Percentiles rank a stretch among this genome's conserved stretches.
phyloP scores from a whole-genome alignment of 768 basidiomycete species.

The Tricholoma matsutake region DNA sequence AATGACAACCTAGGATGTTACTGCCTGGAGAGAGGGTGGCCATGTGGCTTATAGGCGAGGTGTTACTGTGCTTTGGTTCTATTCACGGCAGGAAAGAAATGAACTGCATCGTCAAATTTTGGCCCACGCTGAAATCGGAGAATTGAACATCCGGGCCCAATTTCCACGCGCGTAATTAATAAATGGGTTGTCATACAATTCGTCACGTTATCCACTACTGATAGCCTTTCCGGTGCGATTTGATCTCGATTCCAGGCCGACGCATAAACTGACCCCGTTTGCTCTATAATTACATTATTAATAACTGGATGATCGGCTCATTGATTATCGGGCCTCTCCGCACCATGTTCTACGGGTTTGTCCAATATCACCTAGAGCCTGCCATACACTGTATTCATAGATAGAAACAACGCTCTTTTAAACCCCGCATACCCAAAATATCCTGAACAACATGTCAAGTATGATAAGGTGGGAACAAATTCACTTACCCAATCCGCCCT shows the following conservation, averaged over 20 bases:
- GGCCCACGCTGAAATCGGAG: conserved; percentile 46
- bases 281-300: background rate
- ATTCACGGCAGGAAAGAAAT: conserved; percentile 52
- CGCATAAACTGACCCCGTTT: no score
- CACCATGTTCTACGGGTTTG: background rate
- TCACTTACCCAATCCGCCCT: conserved; percentile 78
- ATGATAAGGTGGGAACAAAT: conserved; percentile 5
- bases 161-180: conserved; percentile 4
- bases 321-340: background rate
- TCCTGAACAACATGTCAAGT: conserved; percentile 44
- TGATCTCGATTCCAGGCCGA: conserved; percentile 13
- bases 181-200: background rate
- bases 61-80: conserved; percentile 10
- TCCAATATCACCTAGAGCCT: background rate
- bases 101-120: conserved; percentile 42
- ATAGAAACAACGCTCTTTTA: conserved; percentile 83
- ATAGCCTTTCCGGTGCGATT: background rate
- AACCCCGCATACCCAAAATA: conserved; percentile 71
- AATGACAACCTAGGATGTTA: no score
- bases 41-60: no score
- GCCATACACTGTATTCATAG: conserved; percentile 37
- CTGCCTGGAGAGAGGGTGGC: conserved; percentile 54
- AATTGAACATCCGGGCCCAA: conserved; percentile 57
- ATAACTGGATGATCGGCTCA: background rate
- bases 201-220: background rate